These are phyloP conservation scores for Cotoneaster glaucophyllus DNA, from an alignment of 306 rosid genomes.

Conservation along the genomic window DNA sequence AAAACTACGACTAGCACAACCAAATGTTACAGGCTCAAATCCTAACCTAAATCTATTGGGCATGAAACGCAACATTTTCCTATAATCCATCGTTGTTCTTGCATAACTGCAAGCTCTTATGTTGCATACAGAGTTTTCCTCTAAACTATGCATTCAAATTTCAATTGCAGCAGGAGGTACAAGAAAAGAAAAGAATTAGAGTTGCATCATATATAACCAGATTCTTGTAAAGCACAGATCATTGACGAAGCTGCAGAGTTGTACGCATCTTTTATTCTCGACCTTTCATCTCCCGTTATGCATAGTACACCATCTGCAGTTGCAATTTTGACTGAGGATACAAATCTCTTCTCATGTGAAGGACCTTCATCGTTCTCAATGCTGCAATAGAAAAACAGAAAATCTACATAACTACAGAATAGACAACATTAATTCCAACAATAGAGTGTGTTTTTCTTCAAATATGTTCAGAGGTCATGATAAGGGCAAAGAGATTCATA, in stretches of 20 bases:
- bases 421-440: background rate
- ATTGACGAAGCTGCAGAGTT: conserved; percentile 69
- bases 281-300: conserved; percentile 35
- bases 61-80: background rate
- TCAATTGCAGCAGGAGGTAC: background rate
- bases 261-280: conserved; percentile 46
- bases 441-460: background rate
- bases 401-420: background rate
- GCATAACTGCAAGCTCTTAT: background rate
- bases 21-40: no score
- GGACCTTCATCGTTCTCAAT: conserved; percentile 47
- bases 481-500: conserved; percentile 13
- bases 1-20: background rate
- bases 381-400: conserved; percentile 24
- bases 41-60: background rate
- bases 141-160: background rate
- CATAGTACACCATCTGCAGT: conserved; percentile 17
- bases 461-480: background rate
- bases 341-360: conserved; percentile 46
- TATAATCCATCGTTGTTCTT: background rate
- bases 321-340: conserved; percentile 38
- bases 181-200: no score
- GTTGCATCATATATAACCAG: conserved; percentile 18
- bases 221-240: conserved; percentile 42
- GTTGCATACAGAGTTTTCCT: background rate